phyloP scores from a whole-genome alignment of 2,329 filamentous ascomycete genomes.

The Xylariomycetidae sp. region DNA sequence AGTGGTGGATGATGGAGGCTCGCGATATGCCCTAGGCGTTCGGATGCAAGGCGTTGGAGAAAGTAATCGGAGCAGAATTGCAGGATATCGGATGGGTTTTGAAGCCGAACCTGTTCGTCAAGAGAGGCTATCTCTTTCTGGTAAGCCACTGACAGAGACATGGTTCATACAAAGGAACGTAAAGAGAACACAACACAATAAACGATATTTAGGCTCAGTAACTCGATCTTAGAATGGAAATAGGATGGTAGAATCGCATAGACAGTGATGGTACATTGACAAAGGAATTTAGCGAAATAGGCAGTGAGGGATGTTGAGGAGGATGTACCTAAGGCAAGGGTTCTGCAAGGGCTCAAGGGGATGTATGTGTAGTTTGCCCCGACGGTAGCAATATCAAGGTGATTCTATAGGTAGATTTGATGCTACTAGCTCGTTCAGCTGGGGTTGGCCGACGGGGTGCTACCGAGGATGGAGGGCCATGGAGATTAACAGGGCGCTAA shows the following conservation, averaged over 20 bases:
- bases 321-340: constrained; percentile 2
- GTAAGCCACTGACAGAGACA: constrained; percentile 51
- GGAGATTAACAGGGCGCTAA: constrained; percentile 13
- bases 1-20: constrained; percentile 7
- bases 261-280: no score
- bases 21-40: constrained; percentile 60
- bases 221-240: no score
- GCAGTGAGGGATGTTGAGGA: no score
- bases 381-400: constrained; percentile 11
- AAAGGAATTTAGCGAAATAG: no score
- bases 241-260: no score
- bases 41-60: constrained; percentile 58
- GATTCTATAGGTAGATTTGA: constrained; percentile 10
- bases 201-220: no score
- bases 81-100: constrained; percentile 58
- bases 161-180: constrained; percentile 21
- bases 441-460: constrained; percentile 16
- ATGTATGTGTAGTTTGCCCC: constrained; percentile 2
- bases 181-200: constrained; percentile 7
- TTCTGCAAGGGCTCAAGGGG: constrained; percentile 1
- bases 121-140: constrained; percentile 59
- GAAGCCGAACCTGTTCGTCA: constrained; percentile 54
- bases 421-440: constrained; percentile 18
- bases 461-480: constrained; percentile 4
- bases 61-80: constrained; percentile 70